phyloP scores from a whole-genome alignment of 306 rosid species.

The Pterocarpus santalinus region DNA sequence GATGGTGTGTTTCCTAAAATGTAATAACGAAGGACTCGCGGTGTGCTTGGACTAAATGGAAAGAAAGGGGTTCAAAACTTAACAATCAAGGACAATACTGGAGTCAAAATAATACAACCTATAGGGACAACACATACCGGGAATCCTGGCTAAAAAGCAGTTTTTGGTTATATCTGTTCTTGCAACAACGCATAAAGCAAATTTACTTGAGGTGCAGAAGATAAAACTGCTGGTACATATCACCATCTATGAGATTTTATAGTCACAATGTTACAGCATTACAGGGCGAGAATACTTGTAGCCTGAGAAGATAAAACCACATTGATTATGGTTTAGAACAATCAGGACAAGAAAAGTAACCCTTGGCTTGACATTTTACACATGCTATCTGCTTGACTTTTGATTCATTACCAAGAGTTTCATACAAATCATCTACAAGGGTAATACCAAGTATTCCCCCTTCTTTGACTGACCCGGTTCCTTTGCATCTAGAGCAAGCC shows the following conservation, averaged over 20 bases:
- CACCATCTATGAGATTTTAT: not conserved
- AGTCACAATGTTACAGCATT: slow-evolving; percentile 18
- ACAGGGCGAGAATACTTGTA: not conserved
- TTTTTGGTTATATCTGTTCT: not conserved
- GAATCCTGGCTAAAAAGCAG: slow-evolving; percentile 27
- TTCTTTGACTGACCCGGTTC: slow-evolving; percentile 72
- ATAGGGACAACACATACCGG: not conserved
- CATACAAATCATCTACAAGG: slow-evolving; percentile 59
- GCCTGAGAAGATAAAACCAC: slow-evolving; percentile 15
- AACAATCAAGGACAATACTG: slow-evolving; percentile 7
- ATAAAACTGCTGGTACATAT: not conserved
- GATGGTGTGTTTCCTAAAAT: slow-evolving; percentile 13
- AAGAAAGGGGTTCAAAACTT: slow-evolving; percentile 43
- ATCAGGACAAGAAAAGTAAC: slow-evolving; percentile 80
- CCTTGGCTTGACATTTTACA: slow-evolving; percentile 73
- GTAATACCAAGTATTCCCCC: slow-evolving; percentile 60
- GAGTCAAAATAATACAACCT: slow-evolving; percentile 3
- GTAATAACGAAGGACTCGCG: not conserved
- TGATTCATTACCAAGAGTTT: slow-evolving; percentile 55
- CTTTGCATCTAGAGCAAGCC: slow-evolving; percentile 81
- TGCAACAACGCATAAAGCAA: slow-evolving; percentile 1
- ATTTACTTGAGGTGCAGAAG: not conserved
- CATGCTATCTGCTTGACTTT: slow-evolving; percentile 57
- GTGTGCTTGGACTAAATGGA: slow-evolving; percentile 15
- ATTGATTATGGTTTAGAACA: slow-evolving; percentile 57